Percentiles rank a stretch among this genome's conserved stretches.
Evolutionary conservation across 257 asterid genomes (phyloP).

Genomic region (Rauvolfia tetraphylla): DNA sequence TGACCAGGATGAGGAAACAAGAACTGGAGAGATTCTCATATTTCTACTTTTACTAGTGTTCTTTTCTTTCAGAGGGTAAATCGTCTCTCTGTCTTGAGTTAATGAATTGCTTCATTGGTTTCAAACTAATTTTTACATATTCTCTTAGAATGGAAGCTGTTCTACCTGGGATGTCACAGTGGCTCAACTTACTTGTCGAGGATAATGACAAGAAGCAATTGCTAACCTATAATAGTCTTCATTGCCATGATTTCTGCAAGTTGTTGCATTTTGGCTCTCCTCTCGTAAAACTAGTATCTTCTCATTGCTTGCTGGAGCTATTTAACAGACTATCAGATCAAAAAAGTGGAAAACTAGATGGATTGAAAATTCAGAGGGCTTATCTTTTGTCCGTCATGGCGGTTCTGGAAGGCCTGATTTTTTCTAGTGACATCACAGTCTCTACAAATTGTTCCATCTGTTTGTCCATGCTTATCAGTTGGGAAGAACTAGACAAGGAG

Average conservation of each 20-base stretch:
- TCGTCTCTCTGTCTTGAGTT: constrained; percentile 1
- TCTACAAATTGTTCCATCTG: constrained; percentile 68
- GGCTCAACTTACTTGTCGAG: constrained; percentile 40
- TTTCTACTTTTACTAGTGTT: constrained; percentile 56
- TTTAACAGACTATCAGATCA: constrained; percentile 46
- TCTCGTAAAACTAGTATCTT: constrained; percentile 57
- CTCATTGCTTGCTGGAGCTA: constrained; percentile 67
- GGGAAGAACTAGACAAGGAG: constrained; percentile 46
- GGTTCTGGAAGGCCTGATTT: constrained; percentile 68
- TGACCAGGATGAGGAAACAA: constrained; percentile 66
- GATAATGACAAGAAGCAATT: constrained; percentile 31
- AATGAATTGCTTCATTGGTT: background rate
- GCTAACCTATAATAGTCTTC: constrained; percentile 47
- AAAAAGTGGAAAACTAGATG: constrained; percentile 28
- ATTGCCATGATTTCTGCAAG: constrained; percentile 74
- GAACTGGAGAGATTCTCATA: constrained; percentile 54
- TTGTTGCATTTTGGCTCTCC: constrained; percentile 82
- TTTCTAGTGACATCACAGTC: constrained; percentile 50
- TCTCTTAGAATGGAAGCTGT: constrained; percentile 48
- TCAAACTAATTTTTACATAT: constrained; percentile 22
- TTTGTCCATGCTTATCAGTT: constrained; percentile 52
- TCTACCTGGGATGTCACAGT: constrained; percentile 59
- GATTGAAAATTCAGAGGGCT: constrained; percentile 38
- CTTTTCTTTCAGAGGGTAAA: constrained; percentile 76
- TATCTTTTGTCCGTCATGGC: constrained; percentile 50